Conservation (phyloP, 768 basidiomycete species). For the Nidularia pulvinata region DNA sequence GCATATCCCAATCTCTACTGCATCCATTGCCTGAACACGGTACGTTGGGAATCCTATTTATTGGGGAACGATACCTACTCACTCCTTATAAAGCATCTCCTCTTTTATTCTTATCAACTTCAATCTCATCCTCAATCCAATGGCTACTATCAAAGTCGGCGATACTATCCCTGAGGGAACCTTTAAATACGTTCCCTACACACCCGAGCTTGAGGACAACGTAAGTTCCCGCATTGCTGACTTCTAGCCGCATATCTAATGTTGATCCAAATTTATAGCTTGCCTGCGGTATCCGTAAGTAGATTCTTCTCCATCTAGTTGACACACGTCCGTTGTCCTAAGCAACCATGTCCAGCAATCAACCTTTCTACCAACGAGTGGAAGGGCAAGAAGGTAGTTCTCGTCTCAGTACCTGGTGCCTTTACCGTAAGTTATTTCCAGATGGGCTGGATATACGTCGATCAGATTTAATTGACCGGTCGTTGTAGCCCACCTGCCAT, state of each 20-base stretch:
- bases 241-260: slow-evolving; percentile 2
- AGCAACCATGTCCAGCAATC: slow-evolving; percentile 32
- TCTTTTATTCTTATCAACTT: not conserved
- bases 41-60: too few species aligned
- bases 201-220: slow-evolving; percentile 59
- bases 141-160: slow-evolving; percentile 31
- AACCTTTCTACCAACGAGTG: slow-evolving; percentile 59
- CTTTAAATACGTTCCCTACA: slow-evolving; percentile 58
- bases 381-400: slow-evolving; percentile 82
- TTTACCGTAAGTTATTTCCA: slow-evolving; percentile 61
- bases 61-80: too few species aligned
- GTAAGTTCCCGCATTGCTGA: slow-evolving; percentile 28
- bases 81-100: not conserved
- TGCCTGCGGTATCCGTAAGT: slow-evolving; percentile 68
- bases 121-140: slow-evolving; percentile 7
- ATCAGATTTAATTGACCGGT: not conserved
- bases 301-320: not conserved
- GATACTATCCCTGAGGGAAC: slow-evolving; percentile 34
- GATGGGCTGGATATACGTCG: not conserved
- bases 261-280: slow-evolving; percentile 29
- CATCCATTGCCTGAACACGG: too few species aligned
- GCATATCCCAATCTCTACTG: too few species aligned
- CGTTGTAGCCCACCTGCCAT: slow-evolving; percentile 58
- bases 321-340: not conserved
- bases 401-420: slow-evolving; percentile 79